phyloP scores from a whole-genome alignment of 2,329 filamentous ascomycete genomes.

The Biscogniauxia sp. region DNA sequence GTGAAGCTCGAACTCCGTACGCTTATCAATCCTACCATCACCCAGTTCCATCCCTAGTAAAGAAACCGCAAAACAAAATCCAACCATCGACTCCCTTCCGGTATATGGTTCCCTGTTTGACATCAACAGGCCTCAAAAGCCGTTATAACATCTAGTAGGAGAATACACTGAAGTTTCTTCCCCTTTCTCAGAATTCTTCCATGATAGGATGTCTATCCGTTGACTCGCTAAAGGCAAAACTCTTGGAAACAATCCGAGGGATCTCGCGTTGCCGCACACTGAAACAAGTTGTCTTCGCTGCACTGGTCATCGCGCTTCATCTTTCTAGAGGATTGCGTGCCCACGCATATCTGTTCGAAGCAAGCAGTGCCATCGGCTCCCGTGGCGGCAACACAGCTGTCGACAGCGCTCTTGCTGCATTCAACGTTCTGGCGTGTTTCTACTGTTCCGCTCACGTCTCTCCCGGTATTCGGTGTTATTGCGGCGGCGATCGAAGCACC shows the following conservation, averaged over 20 bases:
- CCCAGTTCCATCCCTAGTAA: neutral
- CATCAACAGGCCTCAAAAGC: no score
- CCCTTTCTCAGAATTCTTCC: neutral
- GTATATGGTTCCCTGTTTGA: no score
- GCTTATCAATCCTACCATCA: neutral
- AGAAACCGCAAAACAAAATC: neutral
- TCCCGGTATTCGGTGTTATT: constrained; percentile 1
- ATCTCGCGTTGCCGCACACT: constrained; percentile 25
- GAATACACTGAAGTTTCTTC: neutral
- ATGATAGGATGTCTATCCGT: neutral
- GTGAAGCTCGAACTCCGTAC: no score
- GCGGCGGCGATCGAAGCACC: constrained; percentile 12
- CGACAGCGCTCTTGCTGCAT: constrained; percentile 14
- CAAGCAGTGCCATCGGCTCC: constrained; percentile 20
- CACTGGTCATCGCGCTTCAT: constrained; percentile 24
- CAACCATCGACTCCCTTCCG: no score
- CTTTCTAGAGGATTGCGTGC: constrained; percentile 6
- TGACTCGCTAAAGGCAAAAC: constrained; percentile 18
- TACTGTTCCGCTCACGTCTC: constrained; percentile 2
- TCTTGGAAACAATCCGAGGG: constrained; percentile 25
- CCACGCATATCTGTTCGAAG: constrained; percentile 23
- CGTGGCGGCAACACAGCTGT: constrained; percentile 16
- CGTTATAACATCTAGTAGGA: neutral
- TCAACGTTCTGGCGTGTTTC: constrained; percentile 1
- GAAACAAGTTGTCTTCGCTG: constrained; percentile 26